These are phyloP conservation scores for Coriolopsis trogii DNA, from an alignment of 1,284 basidiomycete species.

Conservation along the genomic window DNA sequence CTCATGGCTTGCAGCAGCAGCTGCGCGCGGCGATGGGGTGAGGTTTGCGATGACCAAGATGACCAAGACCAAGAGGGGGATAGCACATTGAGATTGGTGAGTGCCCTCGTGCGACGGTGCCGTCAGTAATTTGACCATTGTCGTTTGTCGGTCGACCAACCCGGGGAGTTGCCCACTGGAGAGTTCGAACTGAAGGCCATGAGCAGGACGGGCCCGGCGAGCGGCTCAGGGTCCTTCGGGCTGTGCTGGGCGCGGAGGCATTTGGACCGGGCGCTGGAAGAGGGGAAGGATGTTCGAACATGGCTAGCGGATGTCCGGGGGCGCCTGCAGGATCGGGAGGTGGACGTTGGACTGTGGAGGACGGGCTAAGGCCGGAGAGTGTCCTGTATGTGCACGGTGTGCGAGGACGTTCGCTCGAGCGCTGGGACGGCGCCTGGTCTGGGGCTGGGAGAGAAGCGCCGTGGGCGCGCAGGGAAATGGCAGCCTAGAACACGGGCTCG, in stretches of 20 bases:
- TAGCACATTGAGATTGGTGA: constrained; percentile 7
- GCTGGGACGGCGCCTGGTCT: too few relatives aligned
- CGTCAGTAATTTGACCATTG: constrained; percentile 12
- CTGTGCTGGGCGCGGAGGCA: background rate
- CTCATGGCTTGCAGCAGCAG: background rate
- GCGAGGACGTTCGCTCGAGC: too few relatives aligned
- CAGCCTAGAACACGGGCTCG: constrained; percentile 21
- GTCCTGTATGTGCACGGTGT: too few relatives aligned
- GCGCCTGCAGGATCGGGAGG: background rate
- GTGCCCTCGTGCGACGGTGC: constrained; percentile 3
- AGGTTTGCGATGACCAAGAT: constrained; percentile 2
- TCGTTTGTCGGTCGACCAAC: too few relatives aligned
- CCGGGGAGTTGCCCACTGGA: too few relatives aligned
- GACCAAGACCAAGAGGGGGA: constrained; percentile 12
- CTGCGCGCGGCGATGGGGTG: constrained; percentile 21
- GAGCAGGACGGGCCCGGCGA: too few relatives aligned
- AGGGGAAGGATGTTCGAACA: background rate
- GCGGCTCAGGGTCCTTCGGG: too few relatives aligned
- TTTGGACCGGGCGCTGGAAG: background rate
- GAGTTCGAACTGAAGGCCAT: too few relatives aligned
- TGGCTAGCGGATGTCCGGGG: background rate
- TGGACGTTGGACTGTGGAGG: constrained; percentile 1
- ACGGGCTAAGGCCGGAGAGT: constrained; percentile 2
- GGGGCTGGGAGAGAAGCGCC: background rate
- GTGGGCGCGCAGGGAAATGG: background rate